Base-by-base conservation (phyloP, 2,329 filamentous ascomycete species). In the Aspergillus pseudoglaucus region DNA sequence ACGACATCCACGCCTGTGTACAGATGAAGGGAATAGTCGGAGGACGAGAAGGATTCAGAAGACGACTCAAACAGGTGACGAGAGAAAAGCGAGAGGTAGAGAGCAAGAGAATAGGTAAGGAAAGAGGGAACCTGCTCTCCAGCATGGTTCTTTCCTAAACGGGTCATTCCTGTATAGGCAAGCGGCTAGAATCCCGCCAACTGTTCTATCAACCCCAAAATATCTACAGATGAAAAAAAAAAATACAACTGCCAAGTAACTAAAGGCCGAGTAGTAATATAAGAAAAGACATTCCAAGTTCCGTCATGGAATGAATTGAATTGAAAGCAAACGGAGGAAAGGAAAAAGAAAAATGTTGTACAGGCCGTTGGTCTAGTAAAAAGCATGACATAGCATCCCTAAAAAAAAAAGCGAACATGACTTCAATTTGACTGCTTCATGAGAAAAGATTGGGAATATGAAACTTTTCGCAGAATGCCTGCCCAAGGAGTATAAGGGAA, bases 391-490 rank as follows among this genome's bases (percentile, higher is more conserved):
- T 53, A 59, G 60, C 57, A 62, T 59, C 57, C 62, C 63, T 57
- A 59, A 58, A 59, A 30, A 30, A 27, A 27, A 30, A 30, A 30
- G 25, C 57, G 56, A 64, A 65, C 58, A 64, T 56, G 59, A 57
- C 37, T 67, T 66, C 64, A 60, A 66, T 66, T 65, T 62, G 59
- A 60, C 64, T 64, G 64, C 58, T 65, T 60, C 59, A 55, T 63
- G 58, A 56, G 48, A 59, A 55, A 59, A 52, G 55, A 53, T 57
- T 53, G 55, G 59, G 57, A 51, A 62, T 58, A 60, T 56, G 57
- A 59, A 65, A 71, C 64, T 71, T 71, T 71, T 71, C 65, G 66
- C 67, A 70, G 59, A 70, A 64, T 64, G 68, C 67, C 68, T 68
- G 65, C 68, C 68, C 68, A 68, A 61, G 61, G 59, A 61, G 59